Evolutionary conservation across 1,284 basidiomycete genomes (phyloP).

Genomic region (Lignosus rhinocerotis): DNA sequence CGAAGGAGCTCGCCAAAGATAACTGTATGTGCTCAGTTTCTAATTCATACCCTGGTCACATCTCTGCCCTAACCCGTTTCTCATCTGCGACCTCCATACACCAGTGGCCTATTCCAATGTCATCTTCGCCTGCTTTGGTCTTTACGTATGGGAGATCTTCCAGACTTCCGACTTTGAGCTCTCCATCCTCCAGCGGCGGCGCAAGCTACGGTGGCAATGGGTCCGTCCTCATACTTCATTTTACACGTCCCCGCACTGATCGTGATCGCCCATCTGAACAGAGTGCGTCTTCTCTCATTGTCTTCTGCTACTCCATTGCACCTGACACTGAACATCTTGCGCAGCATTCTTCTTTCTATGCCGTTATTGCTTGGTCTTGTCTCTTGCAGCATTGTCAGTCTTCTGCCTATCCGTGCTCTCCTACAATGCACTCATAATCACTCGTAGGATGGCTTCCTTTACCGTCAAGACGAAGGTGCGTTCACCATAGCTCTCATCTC

Average conservation of each 20-base stretch:
- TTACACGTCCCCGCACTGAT: neutral
- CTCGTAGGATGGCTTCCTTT: conserved; percentile 55
- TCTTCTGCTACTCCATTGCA: neutral
- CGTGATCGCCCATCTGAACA: conserved; percentile 7
- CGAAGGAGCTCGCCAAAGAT: conserved; percentile 48
- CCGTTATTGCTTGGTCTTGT: conserved; percentile 65
- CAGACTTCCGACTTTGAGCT: conserved; percentile 64
- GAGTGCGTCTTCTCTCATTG: conserved; percentile 27
- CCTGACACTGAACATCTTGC: conserved; percentile 1
- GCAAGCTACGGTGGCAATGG: conserved; percentile 64
- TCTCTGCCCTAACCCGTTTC: neutral
- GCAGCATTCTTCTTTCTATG: conserved; percentile 68
- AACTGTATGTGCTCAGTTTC: conserved; percentile 37
- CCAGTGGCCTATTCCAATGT: conserved; percentile 57
- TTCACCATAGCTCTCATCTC: neutral
- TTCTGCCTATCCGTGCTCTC: neutral
- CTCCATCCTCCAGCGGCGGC: conserved; percentile 55
- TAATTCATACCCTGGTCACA: neutral
- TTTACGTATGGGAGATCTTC: conserved; percentile 69
- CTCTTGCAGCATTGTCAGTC: conserved; percentile 60
- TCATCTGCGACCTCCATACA: conserved; percentile 8
- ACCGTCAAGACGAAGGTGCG: conserved; percentile 47
- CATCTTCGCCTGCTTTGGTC: conserved; percentile 59
- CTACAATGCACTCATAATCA: neutral
- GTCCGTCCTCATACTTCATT: conserved; percentile 39